These are phyloP conservation scores for Aspergillus sclerotioniger DNA, from an alignment of 495 filamentous ascomycete genomes.

Conservation along the genomic window DNA sequence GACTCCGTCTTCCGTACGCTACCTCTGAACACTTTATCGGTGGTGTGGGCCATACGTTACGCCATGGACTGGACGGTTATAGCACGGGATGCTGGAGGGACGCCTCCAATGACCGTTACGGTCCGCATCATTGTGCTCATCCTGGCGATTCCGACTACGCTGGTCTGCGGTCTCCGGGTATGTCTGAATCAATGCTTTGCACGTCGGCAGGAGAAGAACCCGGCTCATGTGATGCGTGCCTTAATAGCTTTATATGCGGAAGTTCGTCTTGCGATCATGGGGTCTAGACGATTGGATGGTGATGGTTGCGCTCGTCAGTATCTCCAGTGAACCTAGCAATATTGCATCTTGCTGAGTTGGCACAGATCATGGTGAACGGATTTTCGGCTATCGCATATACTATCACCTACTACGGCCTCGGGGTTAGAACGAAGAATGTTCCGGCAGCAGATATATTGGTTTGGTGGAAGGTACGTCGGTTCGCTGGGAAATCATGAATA, in stretches of 20 bases:
- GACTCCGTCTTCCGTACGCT: no score
- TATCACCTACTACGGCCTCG: slow-evolving; percentile 17
- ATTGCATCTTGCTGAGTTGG: neutral
- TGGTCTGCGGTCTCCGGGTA: slow-evolving; percentile 9
- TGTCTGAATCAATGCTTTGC: neutral
- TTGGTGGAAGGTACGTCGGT: neutral
- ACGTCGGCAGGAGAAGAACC: neutral
- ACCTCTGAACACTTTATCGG: neutral
- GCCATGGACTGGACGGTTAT: neutral
- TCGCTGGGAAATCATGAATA: neutral
- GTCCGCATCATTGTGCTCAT: slow-evolving; percentile 8
- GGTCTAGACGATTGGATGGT: slow-evolving; percentile 13
- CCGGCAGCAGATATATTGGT: no score
- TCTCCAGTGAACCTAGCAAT: no score
- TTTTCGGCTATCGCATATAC: slow-evolving; percentile 13
- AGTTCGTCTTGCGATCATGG: slow-evolving; percentile 2
- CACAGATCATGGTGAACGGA: neutral
- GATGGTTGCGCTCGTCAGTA: slow-evolving; percentile 10
- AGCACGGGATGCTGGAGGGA: neutral
- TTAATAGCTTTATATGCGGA: slow-evolving; percentile 10
- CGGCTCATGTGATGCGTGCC: no score
- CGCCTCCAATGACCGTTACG: neutral
- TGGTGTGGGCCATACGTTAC: neutral
- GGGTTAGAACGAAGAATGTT: slow-evolving; percentile 5
- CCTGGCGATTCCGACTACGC: slow-evolving; percentile 4